A percentile compares a stretch with the other conserved stretches of the same genome.
These are phyloP conservation scores for Colletotrichum brevisporum DNA, from an alignment of 2,329 filamentous ascomycete species.

Conservation along the genomic window DNA sequence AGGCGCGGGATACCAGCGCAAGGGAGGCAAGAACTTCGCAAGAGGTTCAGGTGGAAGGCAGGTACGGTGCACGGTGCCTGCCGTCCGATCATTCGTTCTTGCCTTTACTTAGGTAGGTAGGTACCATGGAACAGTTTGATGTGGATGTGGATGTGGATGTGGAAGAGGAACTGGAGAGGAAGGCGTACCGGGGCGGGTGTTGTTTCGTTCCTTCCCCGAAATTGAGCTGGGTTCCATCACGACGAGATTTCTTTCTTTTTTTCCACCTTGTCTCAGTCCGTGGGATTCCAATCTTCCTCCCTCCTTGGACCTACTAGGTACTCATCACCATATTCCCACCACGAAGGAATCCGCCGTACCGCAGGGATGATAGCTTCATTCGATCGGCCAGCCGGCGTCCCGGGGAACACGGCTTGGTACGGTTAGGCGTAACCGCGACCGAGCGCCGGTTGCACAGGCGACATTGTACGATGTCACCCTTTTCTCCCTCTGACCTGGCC, in stretches of 20 bases:
- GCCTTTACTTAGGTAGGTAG: too few species aligned
- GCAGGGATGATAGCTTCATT: conserved; percentile 33
- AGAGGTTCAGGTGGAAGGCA: too few species aligned
- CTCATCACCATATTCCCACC: too few species aligned
- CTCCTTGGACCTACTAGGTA: too few species aligned
- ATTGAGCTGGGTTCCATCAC: conserved; percentile 2
- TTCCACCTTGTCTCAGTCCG: conserved; percentile 15
- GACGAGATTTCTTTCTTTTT: conserved; percentile 6
- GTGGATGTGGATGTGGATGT: too few species aligned
- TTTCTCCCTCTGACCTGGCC: conserved; percentile 1
- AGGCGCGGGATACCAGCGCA: too few species aligned
- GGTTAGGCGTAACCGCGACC: conserved; percentile 5
- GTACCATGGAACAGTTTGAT: too few species aligned
- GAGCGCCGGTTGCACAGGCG: conserved; percentile 16
- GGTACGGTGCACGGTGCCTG: too few species aligned
- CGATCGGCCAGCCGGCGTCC: conserved; percentile 17
- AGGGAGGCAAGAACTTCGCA: too few species aligned
- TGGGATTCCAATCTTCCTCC: too few species aligned
- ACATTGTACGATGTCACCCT: conserved; percentile 11
- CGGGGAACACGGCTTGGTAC: conserved; percentile 35
- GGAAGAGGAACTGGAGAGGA: too few species aligned
- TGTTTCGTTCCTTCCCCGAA: conserved; percentile 15
- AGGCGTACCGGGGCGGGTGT: not conserved
- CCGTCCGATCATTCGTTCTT: too few species aligned
- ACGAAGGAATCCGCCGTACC: not conserved